These are phyloP conservation scores for Protomyces arabidopsidicola DNA, from an alignment of 1,139 yeast species.

Conservation along the genomic window DNA sequence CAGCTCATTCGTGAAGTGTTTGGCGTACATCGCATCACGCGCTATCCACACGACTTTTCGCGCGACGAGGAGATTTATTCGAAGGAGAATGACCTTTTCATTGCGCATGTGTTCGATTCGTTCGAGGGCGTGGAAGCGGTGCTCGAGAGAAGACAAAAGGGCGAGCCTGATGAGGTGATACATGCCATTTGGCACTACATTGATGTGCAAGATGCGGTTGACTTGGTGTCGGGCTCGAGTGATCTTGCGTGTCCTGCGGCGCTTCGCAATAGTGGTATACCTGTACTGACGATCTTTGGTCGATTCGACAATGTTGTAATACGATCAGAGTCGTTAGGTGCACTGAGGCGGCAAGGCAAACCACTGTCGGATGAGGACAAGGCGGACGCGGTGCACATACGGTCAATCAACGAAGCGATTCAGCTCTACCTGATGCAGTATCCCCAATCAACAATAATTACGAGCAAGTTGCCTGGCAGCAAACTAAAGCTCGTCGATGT, in stretches of 20 bases:
- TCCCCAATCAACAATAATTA: background rate
- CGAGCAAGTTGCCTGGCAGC: slow-evolving; percentile 9
- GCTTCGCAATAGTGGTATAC: slow-evolving; percentile 3
- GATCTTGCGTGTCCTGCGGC: slow-evolving; percentile 9
- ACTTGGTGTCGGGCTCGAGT: background rate
- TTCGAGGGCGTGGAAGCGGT: slow-evolving; percentile 17
- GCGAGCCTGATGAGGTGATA: slow-evolving; percentile 19
- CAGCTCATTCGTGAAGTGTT: slow-evolving; percentile 23
- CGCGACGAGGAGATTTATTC: slow-evolving; percentile 23
- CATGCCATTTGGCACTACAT: slow-evolving; percentile 25
- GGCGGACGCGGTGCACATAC: slow-evolving; percentile 11
- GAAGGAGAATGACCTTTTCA: slow-evolving; percentile 19
- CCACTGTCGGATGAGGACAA: background rate
- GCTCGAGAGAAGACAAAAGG: slow-evolving; percentile 1
- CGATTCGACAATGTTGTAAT: slow-evolving; percentile 19
- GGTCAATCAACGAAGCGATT: slow-evolving; percentile 30
- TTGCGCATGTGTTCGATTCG: slow-evolving; percentile 20
- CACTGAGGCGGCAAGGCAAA: background rate
- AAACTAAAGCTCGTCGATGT: slow-evolving; percentile 11
- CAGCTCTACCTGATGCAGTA: slow-evolving; percentile 23
- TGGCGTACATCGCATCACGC: slow-evolving; percentile 23
- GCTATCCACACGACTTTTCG: slow-evolving; percentile 21
- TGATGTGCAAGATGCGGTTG: slow-evolving; percentile 12
- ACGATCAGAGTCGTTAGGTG: slow-evolving; percentile 9
- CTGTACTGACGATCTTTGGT: slow-evolving; percentile 18